A percentile compares a stretch with the other conserved stretches of the same genome.
Evolutionary conservation across 345 rosid species (phyloP).

Genomic region (Citrus medica): DNA sequence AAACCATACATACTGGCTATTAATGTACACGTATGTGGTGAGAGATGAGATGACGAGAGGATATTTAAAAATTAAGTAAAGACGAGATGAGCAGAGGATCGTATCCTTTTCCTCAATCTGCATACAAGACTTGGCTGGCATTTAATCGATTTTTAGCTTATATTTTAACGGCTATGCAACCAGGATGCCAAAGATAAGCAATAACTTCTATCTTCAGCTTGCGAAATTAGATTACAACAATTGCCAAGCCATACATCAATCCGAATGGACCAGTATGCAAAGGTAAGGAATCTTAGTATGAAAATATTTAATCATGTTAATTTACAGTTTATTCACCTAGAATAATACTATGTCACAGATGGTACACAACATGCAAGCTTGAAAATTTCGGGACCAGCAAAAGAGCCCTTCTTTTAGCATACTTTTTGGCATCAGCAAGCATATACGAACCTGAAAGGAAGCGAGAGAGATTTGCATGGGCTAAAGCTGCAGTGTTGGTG

Average conservation of each 20-base stretch:
- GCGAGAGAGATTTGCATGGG: conserved; percentile 74
- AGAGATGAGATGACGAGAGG: too few relatives aligned
- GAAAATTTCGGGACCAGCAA: conserved; percentile 44
- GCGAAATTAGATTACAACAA: conserved; percentile 80
- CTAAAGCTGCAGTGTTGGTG: conserved; percentile 50
- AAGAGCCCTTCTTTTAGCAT: conserved; percentile 42
- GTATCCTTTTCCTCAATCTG: too few relatives aligned
- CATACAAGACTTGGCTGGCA: not conserved
- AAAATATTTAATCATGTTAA: too few relatives aligned
- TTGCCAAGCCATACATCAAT: conserved; percentile 70
- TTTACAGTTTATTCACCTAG: too few relatives aligned
- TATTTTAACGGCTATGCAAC: not conserved
- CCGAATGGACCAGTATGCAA: conserved; percentile 69
- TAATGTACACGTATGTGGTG: too few relatives aligned
- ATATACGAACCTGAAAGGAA: conserved; percentile 70
- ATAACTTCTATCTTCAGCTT: conserved; percentile 59
- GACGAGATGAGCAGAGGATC: too few relatives aligned
- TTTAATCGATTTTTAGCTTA: not conserved
- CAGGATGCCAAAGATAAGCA: conserved; percentile 84
- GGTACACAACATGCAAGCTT: conserved; percentile 54
- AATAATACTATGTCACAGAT: conserved; percentile 32
- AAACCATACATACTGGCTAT: too few relatives aligned
- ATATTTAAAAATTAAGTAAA: too few relatives aligned
- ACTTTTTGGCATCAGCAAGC: conserved; percentile 69
- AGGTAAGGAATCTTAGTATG: conserved; percentile 27